Evolutionary conservation across 805 yeast species (phyloP).

Genomic region (Barnettozyma pratensis): DNA sequence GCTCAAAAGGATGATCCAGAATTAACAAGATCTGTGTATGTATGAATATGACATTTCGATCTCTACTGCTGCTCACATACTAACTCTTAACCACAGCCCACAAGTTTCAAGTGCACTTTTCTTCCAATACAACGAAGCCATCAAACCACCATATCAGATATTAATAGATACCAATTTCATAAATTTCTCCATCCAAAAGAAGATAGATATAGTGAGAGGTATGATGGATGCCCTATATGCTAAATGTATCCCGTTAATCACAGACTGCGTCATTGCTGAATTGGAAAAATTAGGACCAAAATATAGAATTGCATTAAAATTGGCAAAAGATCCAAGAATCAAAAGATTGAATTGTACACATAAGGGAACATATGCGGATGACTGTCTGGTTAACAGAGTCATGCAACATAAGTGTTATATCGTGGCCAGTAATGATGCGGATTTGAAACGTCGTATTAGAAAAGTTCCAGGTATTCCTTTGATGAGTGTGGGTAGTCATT

Average conservation of each 20-base stretch:
- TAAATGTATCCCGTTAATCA: conserved; percentile 89
- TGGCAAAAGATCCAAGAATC: conserved; percentile 93
- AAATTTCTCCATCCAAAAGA: conserved; percentile 93
- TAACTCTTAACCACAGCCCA: conserved; percentile 39
- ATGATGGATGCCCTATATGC: conserved; percentile 96
- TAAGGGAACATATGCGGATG: conserved; percentile 97
- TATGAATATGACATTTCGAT: background rate
- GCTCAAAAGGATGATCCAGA: conserved; percentile 64
- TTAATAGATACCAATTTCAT: conserved; percentile 95
- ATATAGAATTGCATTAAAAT: conserved; percentile 84
- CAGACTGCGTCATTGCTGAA: conserved; percentile 98
- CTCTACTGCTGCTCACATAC: background rate
- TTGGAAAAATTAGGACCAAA: conserved; percentile 93
- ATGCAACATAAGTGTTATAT: conserved; percentile 95
- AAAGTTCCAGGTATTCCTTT: conserved; percentile 97
- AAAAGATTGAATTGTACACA: conserved; percentile 85
- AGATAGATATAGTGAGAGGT: conserved; percentile 90
- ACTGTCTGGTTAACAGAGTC: conserved; percentile 88
- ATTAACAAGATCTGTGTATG: conserved; percentile 49
- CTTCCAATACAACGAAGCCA: conserved; percentile 89
- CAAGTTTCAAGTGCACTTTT: conserved; percentile 95
- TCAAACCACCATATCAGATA: conserved; percentile 97
- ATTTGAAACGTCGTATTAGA: conserved; percentile 86
- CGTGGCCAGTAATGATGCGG: conserved; percentile 98
- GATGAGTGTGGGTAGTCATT: conserved; percentile 92